Evolutionary conservation across 371 early-diverging fungal genomes (phyloP), one percentile per base, ranked within the genome.

Genomic region (Gilbertella persicaria): DNA sequence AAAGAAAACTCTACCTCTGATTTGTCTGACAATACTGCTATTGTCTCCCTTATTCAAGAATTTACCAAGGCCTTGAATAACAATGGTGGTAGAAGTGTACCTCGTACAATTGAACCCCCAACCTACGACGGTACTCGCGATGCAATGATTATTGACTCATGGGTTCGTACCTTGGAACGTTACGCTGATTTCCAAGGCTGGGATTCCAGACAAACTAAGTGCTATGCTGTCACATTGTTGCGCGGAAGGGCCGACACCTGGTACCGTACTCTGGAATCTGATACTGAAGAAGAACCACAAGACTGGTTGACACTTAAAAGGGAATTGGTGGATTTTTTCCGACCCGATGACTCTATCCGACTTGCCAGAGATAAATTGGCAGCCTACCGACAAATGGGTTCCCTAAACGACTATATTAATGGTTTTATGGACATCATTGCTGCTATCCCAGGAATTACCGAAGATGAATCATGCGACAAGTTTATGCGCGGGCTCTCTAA

Each of bases 251-350:
- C 44, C 16, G 44, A 44, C 14, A n/a, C 17, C 1, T 44, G 44
- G 44, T 29, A 24, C 0, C 23, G 44, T n/a, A 14, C 26, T 4
- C 7, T 29, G 2, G 28, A 26, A 16, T 4, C 21, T n/a, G 26
- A n/a, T n/a, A n/a, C 21, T 7, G n/a, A 28, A 5, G 21, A 3
- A 7, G 45, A 45, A 3, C 45, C 45, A 4, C 5, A 4, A 0
- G 19, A 5, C 28, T 45, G 45, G 45, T 0, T 6, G 10, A 8
- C 19, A 2, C 40, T 40, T n/a, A n/a, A n/a, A n/a, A n/a, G n/a
- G n/a, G n/a, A n/a, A n/a, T n/a, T n/a, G n/a, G n/a, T n/a, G n/a
- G 21, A 50, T 40, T 4, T 26, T 16, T 50, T 50, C 38, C 25
- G 50, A 7, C 50, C 50, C 0, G 38, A 4, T 0, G 24, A 50